Base-by-base conservation (phyloP, 345 rosid genomes). In the Eucalyptus urophylla region DNA sequence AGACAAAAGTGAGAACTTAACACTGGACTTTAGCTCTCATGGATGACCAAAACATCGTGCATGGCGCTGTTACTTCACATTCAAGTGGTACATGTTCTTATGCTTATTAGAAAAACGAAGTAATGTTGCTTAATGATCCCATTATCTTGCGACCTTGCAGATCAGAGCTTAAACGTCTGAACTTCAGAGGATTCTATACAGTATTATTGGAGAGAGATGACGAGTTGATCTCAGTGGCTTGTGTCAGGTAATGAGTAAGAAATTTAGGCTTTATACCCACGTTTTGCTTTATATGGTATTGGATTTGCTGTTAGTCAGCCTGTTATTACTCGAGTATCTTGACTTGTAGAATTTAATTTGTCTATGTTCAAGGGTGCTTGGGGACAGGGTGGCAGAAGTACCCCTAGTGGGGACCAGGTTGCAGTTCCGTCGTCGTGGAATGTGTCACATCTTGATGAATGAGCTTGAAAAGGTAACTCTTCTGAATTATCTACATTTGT, bases 171-270 rank as follows among this genome's bases (percentile, higher is more conserved):
- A 92, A 90, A 7, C 94, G 95, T 40, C 87, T 93, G 50, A 91
- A 95, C 88, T 95, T 92, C 56, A 88, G 60, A 88, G 98, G 99
- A 43, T 96, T 96, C 91, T 95, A 94, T 87, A 93, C 97, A 0
- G 89, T 94, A 72, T 45, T 95, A 67, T 53, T 97, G 69, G 96
- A 96, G 92, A 95, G 65, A 60, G 89, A 93, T 86, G 96, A 92
- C 10, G 94, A 93, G 87, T 67, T 94, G 87, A 49, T 96, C 25
- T 91, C 94, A 5, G 96, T 93, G 87, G 99, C 97, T 25, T 90
- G 89, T 43, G 56, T 96, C 37, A 96, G 93, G 94, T 93, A 83
- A 76, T 37, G 83, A 76, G 47, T 76, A 11, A 21, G 83, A 21
- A 76, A 37, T 37, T 76, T 76, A 10, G 27, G 45, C 14, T 37